phyloP scores from a whole-genome alignment of 345 rosid genomes.

The Aethionema arabicum region DNA sequence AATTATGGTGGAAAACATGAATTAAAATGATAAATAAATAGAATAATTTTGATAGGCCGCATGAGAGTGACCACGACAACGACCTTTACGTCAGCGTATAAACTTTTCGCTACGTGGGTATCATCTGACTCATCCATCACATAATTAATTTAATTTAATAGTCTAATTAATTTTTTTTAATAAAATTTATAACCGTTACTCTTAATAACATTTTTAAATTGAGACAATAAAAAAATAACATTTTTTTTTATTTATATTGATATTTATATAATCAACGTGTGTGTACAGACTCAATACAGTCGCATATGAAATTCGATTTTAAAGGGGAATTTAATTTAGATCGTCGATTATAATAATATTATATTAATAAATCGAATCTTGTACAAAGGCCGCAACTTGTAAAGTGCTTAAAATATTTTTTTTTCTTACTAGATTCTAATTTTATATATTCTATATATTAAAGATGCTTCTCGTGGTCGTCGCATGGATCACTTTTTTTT shows the following conservation, averaged over 20 bases:
- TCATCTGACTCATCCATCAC: slow-evolving; percentile 34
- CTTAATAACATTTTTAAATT: slow-evolving; percentile 8
- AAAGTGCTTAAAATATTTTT: slow-evolving; percentile 26
- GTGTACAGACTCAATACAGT: slow-evolving; percentile 4
- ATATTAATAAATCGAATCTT: slow-evolving; percentile 23
- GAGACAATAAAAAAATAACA: too few species aligned
- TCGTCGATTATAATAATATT: slow-evolving; percentile 19
- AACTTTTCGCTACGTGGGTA: slow-evolving; percentile 30
- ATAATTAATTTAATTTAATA: background rate
- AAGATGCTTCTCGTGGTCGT: slow-evolving; percentile 35
- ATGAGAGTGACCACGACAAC: slow-evolving; percentile 34
- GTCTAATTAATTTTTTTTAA: background rate
- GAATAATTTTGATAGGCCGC: slow-evolving; percentile 29
- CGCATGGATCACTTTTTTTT: slow-evolving; percentile 32
- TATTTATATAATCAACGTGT: slow-evolving; percentile 16
- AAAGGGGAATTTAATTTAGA: slow-evolving; percentile 16
- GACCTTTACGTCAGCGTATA: slow-evolving; percentile 36
- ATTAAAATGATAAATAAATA: background rate
- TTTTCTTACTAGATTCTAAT: background rate
- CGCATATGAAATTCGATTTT: slow-evolving; percentile 22
- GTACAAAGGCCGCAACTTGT: slow-evolving; percentile 38
- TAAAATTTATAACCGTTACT: background rate
- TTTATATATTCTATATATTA: slow-evolving; percentile 16
- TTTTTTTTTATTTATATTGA: background rate
- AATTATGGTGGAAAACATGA: slow-evolving; percentile 9